Evolutionary conservation across 352 stramenopile genomes (phyloP).

Genomic region (Globisporangium yorkense): DNA sequence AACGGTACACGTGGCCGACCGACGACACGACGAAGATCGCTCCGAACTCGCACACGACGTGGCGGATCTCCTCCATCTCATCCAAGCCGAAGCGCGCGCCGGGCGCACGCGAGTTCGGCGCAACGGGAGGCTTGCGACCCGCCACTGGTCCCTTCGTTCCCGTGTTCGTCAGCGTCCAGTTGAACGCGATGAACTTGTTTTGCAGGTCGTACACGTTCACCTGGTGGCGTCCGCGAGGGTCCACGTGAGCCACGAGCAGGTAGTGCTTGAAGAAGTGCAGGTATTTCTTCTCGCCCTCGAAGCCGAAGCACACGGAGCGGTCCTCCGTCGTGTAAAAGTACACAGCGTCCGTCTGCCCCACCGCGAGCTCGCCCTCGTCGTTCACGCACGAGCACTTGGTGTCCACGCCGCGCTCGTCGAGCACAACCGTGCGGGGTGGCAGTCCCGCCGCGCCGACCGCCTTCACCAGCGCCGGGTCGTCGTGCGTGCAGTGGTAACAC

Average conservation of each 20-base stretch:
- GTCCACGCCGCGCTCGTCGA: constrained; percentile 81
- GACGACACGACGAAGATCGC: constrained; percentile 86
- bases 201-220: constrained; percentile 90
- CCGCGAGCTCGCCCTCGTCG: constrained; percentile 77
- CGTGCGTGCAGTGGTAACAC: constrained; percentile 81
- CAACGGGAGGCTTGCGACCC: constrained; percentile 17
- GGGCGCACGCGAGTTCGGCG: constrained; percentile 28
- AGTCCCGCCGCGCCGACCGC: constrained; percentile 49
- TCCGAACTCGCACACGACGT: constrained; percentile 83
- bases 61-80: constrained; percentile 84
- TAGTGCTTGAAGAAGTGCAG: constrained; percentile 88
- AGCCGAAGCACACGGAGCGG: constrained; percentile 81
- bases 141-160: constrained; percentile 13
- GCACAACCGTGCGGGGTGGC: constrained; percentile 62
- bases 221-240: constrained; percentile 74
- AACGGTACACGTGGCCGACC: constrained; percentile 85
- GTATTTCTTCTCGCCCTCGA: constrained; percentile 86
- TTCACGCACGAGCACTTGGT: constrained; percentile 80
- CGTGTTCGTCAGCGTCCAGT: constrained; percentile 80
- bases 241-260: constrained; percentile 74
- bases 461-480: constrained; percentile 74
- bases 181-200: constrained; percentile 92
- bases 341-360: constrained; percentile 80
- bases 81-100: constrained; percentile 77
- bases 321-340: constrained; percentile 90